A percentile compares a stretch with the other conserved stretches of the same genome.
Conservation (phyloP, 1,284 basidiomycete genomes). For the Pascua sp. region DNA sequence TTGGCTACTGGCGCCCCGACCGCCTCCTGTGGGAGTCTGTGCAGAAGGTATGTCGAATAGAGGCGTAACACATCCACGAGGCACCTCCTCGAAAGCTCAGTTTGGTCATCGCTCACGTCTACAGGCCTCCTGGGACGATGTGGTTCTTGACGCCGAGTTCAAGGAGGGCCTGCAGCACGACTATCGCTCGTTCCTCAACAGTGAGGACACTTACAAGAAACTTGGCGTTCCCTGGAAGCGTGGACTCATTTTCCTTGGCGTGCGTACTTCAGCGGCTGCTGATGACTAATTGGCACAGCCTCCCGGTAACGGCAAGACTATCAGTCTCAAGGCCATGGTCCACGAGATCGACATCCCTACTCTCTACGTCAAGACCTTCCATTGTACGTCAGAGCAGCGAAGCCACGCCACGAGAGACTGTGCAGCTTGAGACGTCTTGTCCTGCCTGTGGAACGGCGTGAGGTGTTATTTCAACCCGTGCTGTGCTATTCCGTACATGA, state of each 20-base stretch:
- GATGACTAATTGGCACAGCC: too few relatives aligned
- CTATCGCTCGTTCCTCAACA: slow-evolving; percentile 70
- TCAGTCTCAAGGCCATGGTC: slow-evolving; percentile 63
- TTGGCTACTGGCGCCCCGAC: slow-evolving; percentile 65
- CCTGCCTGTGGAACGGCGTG: too few relatives aligned
- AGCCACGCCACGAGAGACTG: too few relatives aligned
- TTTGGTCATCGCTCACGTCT: background rate
- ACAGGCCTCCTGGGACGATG: slow-evolving; percentile 47
- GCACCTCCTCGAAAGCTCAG: too few relatives aligned
- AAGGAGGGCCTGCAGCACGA: slow-evolving; percentile 67
- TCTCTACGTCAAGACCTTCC: slow-evolving; percentile 66
- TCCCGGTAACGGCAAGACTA: slow-evolving; percentile 76
- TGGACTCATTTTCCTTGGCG: slow-evolving; percentile 44
- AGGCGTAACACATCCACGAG: too few relatives aligned
- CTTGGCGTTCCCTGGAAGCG: slow-evolving; percentile 75
- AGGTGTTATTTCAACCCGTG: too few relatives aligned
- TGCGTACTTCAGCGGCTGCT: too few relatives aligned
- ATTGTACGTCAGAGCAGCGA: slow-evolving; percentile 24
- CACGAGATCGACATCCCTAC: slow-evolving; percentile 53
- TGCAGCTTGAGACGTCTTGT: too few relatives aligned
- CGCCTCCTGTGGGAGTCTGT: slow-evolving; percentile 62
- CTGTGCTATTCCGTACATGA: too few relatives aligned
- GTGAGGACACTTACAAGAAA: slow-evolving; percentile 65
- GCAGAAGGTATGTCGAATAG: slow-evolving; percentile 70
- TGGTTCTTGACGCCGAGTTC: slow-evolving; percentile 68